phyloP scores from a whole-genome alignment of 768 basidiomycete genomes.

The Tulasnella sp. region DNA sequence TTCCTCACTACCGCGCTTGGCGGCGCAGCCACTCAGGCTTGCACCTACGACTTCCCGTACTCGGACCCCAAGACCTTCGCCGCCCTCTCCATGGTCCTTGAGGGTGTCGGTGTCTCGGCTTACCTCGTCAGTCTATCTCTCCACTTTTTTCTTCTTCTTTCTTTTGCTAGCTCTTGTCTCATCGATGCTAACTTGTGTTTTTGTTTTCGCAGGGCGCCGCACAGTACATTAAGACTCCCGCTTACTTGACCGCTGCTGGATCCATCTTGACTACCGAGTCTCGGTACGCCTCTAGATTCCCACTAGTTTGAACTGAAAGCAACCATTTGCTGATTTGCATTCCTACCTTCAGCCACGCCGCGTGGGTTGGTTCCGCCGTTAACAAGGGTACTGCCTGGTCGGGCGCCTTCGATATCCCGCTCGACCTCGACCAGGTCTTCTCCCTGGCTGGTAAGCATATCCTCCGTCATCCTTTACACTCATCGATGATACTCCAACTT shows the following conservation, averaged over 20 bases:
- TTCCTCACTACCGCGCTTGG: constrained; percentile 30
- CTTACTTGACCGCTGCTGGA: constrained; percentile 39
- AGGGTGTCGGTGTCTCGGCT: constrained; percentile 45
- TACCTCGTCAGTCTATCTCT: constrained; percentile 34
- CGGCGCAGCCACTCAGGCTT: constrained; percentile 29
- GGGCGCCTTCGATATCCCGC: constrained; percentile 42
- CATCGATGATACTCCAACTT: not conserved
- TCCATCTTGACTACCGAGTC: constrained; percentile 57
- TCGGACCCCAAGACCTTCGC: constrained; percentile 39
- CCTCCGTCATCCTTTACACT: constrained; percentile 14
- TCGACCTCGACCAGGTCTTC: constrained; percentile 36
- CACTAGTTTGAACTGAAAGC: no score
- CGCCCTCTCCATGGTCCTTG: constrained; percentile 39
- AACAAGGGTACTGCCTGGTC: constrained; percentile 42
- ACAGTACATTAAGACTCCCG: constrained; percentile 35
- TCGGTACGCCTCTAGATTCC: constrained; percentile 22
- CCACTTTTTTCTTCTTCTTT: no score
- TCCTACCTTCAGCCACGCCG: constrained; percentile 36
- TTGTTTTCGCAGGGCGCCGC: constrained; percentile 32
- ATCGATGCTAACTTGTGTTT: no score
- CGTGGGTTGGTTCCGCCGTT: constrained; percentile 46
- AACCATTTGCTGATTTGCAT: no score
- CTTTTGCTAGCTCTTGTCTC: no score
- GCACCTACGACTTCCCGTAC: constrained; percentile 35
- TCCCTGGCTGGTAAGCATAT: constrained; percentile 30